Conservation (phyloP, 2,329 filamentous ascomycete genomes). For the Colletotrichum horii region DNA sequence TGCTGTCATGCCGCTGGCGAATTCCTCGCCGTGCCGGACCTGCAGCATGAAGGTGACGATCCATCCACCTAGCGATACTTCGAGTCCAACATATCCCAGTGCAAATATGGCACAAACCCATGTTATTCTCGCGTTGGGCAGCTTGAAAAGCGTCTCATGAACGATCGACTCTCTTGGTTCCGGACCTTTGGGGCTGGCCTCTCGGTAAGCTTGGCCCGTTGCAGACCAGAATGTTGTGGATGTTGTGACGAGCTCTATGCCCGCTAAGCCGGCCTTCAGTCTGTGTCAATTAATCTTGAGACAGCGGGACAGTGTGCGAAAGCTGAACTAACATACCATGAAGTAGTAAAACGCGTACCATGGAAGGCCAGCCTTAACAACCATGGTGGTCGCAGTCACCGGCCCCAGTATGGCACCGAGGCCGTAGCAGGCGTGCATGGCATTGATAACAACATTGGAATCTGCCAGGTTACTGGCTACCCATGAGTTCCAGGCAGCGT, state of each 20-base stretch:
- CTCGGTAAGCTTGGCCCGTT: conserved; percentile 61
- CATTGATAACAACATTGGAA: conserved; percentile 74
- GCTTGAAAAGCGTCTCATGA: background rate
- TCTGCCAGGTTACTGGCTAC: conserved; percentile 70
- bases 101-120: conserved; percentile 77
- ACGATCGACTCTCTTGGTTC: background rate
- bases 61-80: conserved; percentile 79
- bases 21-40: conserved; percentile 70
- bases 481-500: conserved; percentile 64
- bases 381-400: conserved; percentile 74
- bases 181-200: conserved; percentile 9
- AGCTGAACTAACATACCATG: conserved; percentile 56
- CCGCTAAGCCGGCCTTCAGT: conserved; percentile 51
- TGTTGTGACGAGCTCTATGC: conserved; percentile 58
- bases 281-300: background rate
- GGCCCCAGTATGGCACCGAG: conserved; percentile 73
- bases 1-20: conserved; percentile 75
- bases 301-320: background rate
- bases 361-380: conserved; percentile 59
- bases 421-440: conserved; percentile 75
- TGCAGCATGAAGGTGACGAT: conserved; percentile 85
- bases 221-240: conserved; percentile 66
- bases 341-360: conserved; percentile 83
- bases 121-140: conserved; percentile 38
- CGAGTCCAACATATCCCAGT: conserved; percentile 78